Percentiles rank a stretch among this genome's conserved stretches.
Evolutionary conservation across 2,329 filamentous ascomycete species (phyloP).

Genomic region (Lanzia echinophila): DNA sequence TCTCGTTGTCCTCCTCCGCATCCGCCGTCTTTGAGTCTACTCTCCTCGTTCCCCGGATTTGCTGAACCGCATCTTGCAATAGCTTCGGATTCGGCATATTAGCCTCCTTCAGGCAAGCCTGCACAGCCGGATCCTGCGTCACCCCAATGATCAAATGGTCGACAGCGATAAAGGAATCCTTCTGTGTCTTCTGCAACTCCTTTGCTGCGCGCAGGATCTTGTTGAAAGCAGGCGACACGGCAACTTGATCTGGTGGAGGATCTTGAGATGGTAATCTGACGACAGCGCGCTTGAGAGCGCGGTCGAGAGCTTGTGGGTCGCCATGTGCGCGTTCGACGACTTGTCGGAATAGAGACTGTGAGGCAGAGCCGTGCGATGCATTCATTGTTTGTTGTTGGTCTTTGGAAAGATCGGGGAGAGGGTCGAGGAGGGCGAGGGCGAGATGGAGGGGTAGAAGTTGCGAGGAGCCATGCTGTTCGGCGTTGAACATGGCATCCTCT

Average conservation of each 20-base stretch:
- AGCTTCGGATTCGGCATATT: constrained; percentile 90
- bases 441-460: constrained; percentile 89
- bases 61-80: constrained; percentile 81
- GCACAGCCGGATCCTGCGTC: constrained; percentile 69
- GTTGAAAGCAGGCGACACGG: constrained; percentile 74
- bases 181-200: constrained; percentile 94
- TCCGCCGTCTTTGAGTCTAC: constrained; percentile 97
- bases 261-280: constrained; percentile 92
- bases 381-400: constrained; percentile 67
- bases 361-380: constrained; percentile 52
- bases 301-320: constrained; percentile 81
- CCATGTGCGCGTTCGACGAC: constrained; percentile 91
- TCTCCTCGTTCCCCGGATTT: constrained; percentile 85
- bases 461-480: constrained; percentile 83
- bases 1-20: constrained; percentile 86
- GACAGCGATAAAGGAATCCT: constrained; percentile 88
- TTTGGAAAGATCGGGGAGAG: constrained; percentile 68
- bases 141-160: constrained; percentile 89
- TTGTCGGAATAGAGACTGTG: constrained; percentile 81
- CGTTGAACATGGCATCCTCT: constrained; percentile 79
- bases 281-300: constrained; percentile 82
- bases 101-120: constrained; percentile 69
- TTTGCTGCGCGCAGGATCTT: constrained; percentile 77
- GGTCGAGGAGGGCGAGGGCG: constrained; percentile 73
- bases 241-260: constrained; percentile 82